A percentile compares a stretch with the other conserved stretches of the same genome.
Evolutionary conservation across 805 yeast species (phyloP).

Genomic region (Ogataea nonfermentans): DNA sequence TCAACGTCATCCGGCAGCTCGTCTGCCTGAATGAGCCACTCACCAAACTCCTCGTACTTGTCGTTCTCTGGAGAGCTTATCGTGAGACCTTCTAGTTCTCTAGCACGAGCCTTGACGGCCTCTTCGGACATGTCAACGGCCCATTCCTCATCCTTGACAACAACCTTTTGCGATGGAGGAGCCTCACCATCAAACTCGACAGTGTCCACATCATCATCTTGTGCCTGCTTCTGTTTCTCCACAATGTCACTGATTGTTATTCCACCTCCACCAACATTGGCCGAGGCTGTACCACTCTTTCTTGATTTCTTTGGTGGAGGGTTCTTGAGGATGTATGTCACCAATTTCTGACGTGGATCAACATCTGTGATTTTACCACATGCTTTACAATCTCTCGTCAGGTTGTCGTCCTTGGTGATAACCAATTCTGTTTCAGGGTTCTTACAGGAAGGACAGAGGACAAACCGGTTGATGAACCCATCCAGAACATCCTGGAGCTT

Average conservation of each 20-base stretch:
- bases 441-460: slow-evolving; percentile 90
- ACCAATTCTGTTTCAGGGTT: slow-evolving; percentile 96
- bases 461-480: slow-evolving; percentile 90
- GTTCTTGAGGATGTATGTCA: slow-evolving; percentile 85
- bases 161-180: slow-evolving; percentile 62
- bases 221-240: slow-evolving; percentile 42
- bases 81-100: slow-evolving; percentile 71
- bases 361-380: slow-evolving; percentile 88
- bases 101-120: slow-evolving; percentile 89
- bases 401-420: slow-evolving; percentile 67
- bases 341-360: slow-evolving; percentile 82
- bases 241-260: slow-evolving; percentile 77
- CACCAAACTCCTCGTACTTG: slow-evolving; percentile 76
- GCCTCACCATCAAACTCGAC: slow-evolving; percentile 43
- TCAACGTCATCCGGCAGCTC: slow-evolving; percentile 79
- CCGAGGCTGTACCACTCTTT: slow-evolving; percentile 85
- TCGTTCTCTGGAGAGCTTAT: slow-evolving; percentile 41
- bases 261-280: slow-evolving; percentile 87
- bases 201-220: slow-evolving; percentile 33
- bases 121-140: slow-evolving; percentile 96
- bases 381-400: slow-evolving; percentile 95
- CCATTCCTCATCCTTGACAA: slow-evolving; percentile 91
- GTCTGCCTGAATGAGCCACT: slow-evolving; percentile 70
- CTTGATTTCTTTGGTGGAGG: slow-evolving; percentile 80
- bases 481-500: slow-evolving; percentile 93